Base-by-base conservation (phyloP, 768 basidiomycete genomes). In the Pisolithus microcarpus region DNA sequence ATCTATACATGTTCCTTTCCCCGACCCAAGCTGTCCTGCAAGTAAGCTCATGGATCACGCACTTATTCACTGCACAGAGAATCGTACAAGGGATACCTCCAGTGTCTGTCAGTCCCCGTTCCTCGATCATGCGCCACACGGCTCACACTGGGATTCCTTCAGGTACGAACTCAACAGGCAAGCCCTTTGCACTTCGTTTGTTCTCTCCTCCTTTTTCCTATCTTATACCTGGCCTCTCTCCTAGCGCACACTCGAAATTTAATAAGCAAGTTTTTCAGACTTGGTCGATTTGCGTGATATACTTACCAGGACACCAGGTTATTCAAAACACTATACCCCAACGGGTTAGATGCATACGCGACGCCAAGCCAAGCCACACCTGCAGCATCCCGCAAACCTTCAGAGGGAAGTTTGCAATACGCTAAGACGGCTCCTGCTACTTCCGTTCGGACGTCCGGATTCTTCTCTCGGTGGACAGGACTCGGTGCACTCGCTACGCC, bases 81-180 rank as follows among this genome's bases (percentile, higher is more conserved):
- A 66, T 81, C 81, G 1, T 87, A 87, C 63, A 81, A 78, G 72
- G 87, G 87, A 31, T 89, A 89, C 61, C 58, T 88, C 7, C 85
- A 87, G 57, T 88, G 85, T 70, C 72, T 88, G 80, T 87, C 65
- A 65, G 75, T 74, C 8, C 55, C 11, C 13, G 7, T 34, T 8
- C 38, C 28, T 38, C 39, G n/a, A 46, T 23, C 8, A 30, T 43
- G 4, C 16, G 8, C 18, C 26, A 24, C 24, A 21, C 18, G 30
- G 3, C 37, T 18, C 26, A 49, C 50, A 13, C 56, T 59, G 16
- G 62, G 57, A 61, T 8, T 10, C 53, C 15, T 9, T 15, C 50
- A 74, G 74, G 48, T 75, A 74, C 51, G 60, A 73, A 5, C 64
- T 85, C 43, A 86, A 85, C 58, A 84, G 73, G 81, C 73, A 56